phyloP scores from a whole-genome alignment of 768 basidiomycete species.

The Termitomyces sp. region DNA sequence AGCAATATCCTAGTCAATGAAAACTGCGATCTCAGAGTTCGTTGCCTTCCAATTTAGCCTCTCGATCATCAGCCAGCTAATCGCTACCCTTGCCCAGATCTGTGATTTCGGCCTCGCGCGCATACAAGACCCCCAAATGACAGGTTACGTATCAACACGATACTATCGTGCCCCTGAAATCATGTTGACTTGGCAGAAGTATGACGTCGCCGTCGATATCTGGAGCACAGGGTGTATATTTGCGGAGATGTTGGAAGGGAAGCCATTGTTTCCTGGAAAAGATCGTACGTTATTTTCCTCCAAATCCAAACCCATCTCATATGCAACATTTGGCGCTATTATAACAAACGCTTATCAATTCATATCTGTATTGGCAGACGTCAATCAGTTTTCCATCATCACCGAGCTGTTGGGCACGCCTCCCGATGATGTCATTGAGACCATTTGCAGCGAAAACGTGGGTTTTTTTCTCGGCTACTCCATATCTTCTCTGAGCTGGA shows the following conservation, averaged over 20 bases:
- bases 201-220: slow-evolving; percentile 98
- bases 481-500: background rate
- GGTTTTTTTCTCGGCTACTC: slow-evolving; percentile 32
- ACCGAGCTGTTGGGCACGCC: slow-evolving; percentile 98
- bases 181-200: slow-evolving; percentile 99
- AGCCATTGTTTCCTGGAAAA: slow-evolving; percentile 98
- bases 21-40: slow-evolving; percentile 96
- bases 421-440: slow-evolving; percentile 98
- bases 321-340: too few relatives aligned
- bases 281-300: slow-evolving; percentile 70
- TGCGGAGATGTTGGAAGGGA: slow-evolving; percentile 99
- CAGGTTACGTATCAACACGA: slow-evolving; percentile 97
- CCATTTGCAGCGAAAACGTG: slow-evolving; percentile 97
- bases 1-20: slow-evolving; percentile 99
- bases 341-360: background rate
- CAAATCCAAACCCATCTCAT: background rate
- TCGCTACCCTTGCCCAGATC: slow-evolving; percentile 46
- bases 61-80: background rate
- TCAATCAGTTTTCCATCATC: slow-evolving; percentile 99
- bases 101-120: slow-evolving; percentile 99
- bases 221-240: slow-evolving; percentile 99
- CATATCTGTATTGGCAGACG: slow-evolving; percentile 49
- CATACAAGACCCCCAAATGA: slow-evolving; percentile 99
- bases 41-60: slow-evolving; percentile 9
- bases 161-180: slow-evolving; percentile 99